Base-by-base conservation (phyloP, 192 early-diverging fungal species). In the Coemansia furcata region DNA sequence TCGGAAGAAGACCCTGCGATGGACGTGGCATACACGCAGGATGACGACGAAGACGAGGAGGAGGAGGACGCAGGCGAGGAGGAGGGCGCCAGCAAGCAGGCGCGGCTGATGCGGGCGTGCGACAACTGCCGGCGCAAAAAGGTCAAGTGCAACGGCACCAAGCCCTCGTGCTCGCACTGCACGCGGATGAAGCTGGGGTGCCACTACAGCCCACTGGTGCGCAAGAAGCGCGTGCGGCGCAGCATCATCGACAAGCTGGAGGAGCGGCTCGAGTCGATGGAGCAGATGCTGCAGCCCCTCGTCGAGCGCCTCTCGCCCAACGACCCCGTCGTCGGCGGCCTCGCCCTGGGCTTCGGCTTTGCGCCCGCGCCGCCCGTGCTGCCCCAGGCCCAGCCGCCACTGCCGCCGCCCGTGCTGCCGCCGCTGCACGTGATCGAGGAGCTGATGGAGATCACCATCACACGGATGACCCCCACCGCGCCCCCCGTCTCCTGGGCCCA, bases 191-290 rank as follows among this genome's bases (percentile, higher is more conserved):
- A 78, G 70, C 78, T 81, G 6, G 62, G 58, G 11, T 85, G 83
- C 67, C 76, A 85, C 76, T 85, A 85, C 72, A 85, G 83, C 52
- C 78, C 78, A 32, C 67, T 80, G 30, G 83, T 81, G 36, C 83
- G 83, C 69, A 77, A 74, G 66, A 85, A 85, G 67, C 83, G 83
- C 11, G 67, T 70, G 6, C 83, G 83, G 29, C 80, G 80, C 59
- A 83, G 72, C 44, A 66, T 83, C 43, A 83, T 83, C 44, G 80
- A 83, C 57, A 83, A 83, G 69, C 73, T 83, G 4, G 76, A 83
- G 58, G 81, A 83, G 62, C 68, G 81, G 2, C 69, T 83, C 0
- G 72, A 68, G 55, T 83, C 75, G 59, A 83, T 83, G 81, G 81
- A 83, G 76, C 81, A 83, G 76, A 74, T 83, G 72, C 67, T 83